A percentile compares a stretch with the other conserved stretches of the same genome.
Conservation (phyloP, 139 green algal species). For the Dunaliella sp. region DNA sequence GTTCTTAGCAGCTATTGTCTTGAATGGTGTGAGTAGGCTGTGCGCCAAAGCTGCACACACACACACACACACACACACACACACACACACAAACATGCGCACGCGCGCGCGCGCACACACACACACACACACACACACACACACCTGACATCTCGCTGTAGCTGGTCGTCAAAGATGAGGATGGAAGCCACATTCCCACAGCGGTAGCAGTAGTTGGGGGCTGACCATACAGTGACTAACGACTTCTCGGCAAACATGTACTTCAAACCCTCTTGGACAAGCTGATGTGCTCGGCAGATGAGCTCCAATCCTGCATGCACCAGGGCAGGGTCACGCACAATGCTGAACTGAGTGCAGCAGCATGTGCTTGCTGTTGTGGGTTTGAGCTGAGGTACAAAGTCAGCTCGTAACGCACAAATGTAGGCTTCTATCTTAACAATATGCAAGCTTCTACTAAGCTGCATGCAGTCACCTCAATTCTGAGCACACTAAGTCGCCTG, state of each 20-base stretch:
- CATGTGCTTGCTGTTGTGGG: not conserved
- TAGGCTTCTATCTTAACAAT: not conserved
- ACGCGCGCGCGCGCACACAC: too few relatives aligned
- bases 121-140: too few relatives aligned
- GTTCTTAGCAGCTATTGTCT: too few relatives aligned
- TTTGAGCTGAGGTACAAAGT: not conserved
- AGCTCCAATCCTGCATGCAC: constrained; percentile 75
- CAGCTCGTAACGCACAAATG: not conserved
- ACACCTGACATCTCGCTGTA: constrained; percentile 73
- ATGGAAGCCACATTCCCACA: constrained; percentile 98
- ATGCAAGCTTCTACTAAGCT: too few relatives aligned
- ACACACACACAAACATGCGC: too few relatives aligned
- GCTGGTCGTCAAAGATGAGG: constrained; percentile 89
- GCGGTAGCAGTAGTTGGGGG: constrained; percentile 99
- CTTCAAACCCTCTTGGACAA: constrained; percentile 97
- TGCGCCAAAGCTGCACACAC: too few relatives aligned
- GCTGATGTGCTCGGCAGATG: constrained; percentile 96
- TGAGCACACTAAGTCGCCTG: too few relatives aligned
- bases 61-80: too few relatives aligned
- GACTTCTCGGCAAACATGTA: constrained; percentile 94
- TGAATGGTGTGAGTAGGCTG: too few relatives aligned
- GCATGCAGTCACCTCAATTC: too few relatives aligned
- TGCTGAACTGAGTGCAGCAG: not conserved
- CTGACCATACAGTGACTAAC: constrained; percentile 95
- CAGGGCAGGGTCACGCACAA: too few relatives aligned